Conservation (phyloP, 768 basidiomycete species). For the Rhizopogon salebrosus region DNA sequence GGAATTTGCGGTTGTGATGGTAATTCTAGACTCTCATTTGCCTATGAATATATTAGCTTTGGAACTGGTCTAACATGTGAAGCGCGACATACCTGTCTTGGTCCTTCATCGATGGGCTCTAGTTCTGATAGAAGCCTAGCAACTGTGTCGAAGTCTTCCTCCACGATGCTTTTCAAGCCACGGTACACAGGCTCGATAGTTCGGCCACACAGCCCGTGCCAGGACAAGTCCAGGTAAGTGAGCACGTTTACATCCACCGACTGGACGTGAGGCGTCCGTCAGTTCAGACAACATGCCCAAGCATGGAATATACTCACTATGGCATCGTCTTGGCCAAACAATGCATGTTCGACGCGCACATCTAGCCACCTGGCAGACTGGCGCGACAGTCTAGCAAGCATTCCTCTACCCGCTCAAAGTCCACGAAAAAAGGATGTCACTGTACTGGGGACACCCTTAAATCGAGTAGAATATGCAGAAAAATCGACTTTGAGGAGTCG, state of each 20-base stretch:
- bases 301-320: conserved; percentile 8
- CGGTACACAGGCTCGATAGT: conserved; percentile 30
- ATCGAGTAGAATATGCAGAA: neutral
- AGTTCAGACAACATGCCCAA: neutral
- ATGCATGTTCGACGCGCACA: conserved; percentile 4
- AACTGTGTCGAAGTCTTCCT: conserved; percentile 37
- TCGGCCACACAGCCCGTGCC: conserved; percentile 26
- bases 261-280: neutral
- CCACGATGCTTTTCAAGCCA: conserved; percentile 29
- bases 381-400: conserved; percentile 10
- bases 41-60: neutral
- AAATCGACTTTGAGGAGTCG: no score
- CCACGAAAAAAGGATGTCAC: neutral
- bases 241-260: conserved; percentile 12
- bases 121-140: conserved; percentile 37
- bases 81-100: conserved; percentile 11
- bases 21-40: neutral
- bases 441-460: neutral
- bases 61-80: neutral
- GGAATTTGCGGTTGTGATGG: neutral
- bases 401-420: neutral
- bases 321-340: conserved; percentile 3
- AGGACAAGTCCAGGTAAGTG: conserved; percentile 11
- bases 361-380: conserved; percentile 8
- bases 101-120: conserved; percentile 21